Evolutionary conservation across 2,329 filamentous ascomycete species (phyloP), one percentile per base, ranked within the genome.

Genomic region (Aspergillus viridinutans): DNA sequence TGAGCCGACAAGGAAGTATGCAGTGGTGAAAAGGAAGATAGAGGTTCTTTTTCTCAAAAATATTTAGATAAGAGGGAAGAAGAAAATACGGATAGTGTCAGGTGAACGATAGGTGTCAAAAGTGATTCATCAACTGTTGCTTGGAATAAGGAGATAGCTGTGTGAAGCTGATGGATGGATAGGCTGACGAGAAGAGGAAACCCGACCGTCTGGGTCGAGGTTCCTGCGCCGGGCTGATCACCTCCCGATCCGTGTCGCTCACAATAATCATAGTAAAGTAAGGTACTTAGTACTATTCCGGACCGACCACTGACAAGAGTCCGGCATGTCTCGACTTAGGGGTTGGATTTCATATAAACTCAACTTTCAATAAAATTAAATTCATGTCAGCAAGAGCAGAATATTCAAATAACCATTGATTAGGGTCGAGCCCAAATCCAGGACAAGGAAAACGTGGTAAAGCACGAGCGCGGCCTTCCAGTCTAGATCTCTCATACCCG

Each of bases 181-280:
- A 35, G 14, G 14, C 32, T 38, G 32, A 28, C 17, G 40, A 29
- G 23, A n/a, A 12, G 50, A 20, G 20, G 32, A 59, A 62, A 64
- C 63, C 67, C 67, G 67, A 69, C 59, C 29, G 62, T 61, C 54
- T 67, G 67, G 67, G 59, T 66, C 65, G 56, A 66, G 59, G 67
- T 68, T 67, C 63, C 66, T 68, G 65, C 64, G 65, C 61, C 63
- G 61, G 63, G 62, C 54, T 64, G 62, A 62, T 66, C 64, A 43
- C 48, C 58, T 59, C 58, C 60, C 57, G 57, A 57, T 59, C 60
- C 57, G 54, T 61, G 57, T 56, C 28, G 55, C 58, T 54, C 42
- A 25, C 14, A 23, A 9, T 47, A 38, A 38, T 38, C 32, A 38
- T 17, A 38, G 32, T 14, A 6, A 35, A 4, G 10, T 32, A 32